Base-by-base conservation (phyloP, 2,329 filamentous ascomycete species). In the Aspergillus unguis region DNA sequence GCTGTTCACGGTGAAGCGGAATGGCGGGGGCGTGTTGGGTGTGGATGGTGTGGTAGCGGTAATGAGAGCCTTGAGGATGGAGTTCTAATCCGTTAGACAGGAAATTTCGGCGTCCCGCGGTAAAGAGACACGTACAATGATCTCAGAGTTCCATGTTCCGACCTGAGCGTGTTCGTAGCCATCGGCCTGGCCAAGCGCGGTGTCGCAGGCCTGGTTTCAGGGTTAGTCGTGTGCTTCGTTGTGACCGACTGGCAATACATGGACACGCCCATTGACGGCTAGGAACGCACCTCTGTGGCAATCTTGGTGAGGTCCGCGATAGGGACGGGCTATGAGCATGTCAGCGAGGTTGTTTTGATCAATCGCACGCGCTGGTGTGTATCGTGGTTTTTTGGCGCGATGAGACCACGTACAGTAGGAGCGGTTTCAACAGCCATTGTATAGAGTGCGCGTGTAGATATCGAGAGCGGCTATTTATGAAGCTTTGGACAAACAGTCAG, bases 1-100 rank as follows among this genome's bases (percentile, higher is more conserved):
- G 79, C 90, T 95, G 81, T 96, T 97, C 76, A 95, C 91, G 63
- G 91, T 90, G 76, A 92, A 97, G 75, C 97, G 97, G 83, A 86
- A 96, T 4, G 88, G 86, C 27, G 82, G 68, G 10, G 74, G 62
- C 4, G 67, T 62, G 37, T 66, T 60, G 38, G 66, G 55, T 25
- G 69, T 65, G 44, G 67, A 61, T 26, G 72, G 68, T 27, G 71
- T 65, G 35, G 74, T 75, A 43, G 74, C 73, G 50, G 66, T 51
- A 54, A 77, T 71, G 56, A 76, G 67, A 38, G 70, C 62, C 58
- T 74, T 67, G 43, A 75, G 66, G 57, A 73, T 65, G 53, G 66
- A 61, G 58, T 71, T 74, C 73, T 75, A 44, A 32, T 4, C 7
- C 29, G 28, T 44, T 17, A 35, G 43, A 32, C 48, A 23, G 25